Evolutionary conservation across 2,329 filamentous ascomycete species (phyloP).

Genomic region (Ramularia collo-cygni): DNA sequence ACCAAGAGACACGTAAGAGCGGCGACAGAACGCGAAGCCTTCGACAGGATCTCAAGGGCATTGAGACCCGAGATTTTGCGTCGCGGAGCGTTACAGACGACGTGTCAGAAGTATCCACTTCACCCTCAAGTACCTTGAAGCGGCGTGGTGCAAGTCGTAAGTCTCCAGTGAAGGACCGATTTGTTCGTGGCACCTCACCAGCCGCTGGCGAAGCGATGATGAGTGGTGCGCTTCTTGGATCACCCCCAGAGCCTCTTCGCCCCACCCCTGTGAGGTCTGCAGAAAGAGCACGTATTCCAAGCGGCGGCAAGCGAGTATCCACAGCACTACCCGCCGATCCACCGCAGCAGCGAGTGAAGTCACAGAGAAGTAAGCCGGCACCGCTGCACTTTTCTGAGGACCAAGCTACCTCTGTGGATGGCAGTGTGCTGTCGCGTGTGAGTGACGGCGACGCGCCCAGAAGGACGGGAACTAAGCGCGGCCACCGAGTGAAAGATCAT

Average conservation of each 20-base stretch:
- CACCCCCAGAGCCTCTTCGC: constrained; percentile 7
- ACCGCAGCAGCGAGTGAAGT: constrained; percentile 26
- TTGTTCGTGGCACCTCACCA: constrained; percentile 11
- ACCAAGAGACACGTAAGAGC: constrained; percentile 12
- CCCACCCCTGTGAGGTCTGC: constrained; percentile 5
- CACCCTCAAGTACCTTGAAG: constrained; percentile 28
- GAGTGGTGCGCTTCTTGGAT: constrained; percentile 12
- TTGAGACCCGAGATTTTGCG: constrained; percentile 8
- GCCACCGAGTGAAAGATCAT: constrained; percentile 64
- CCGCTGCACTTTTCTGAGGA: constrained; percentile 27
- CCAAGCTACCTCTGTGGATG: constrained; percentile 16
- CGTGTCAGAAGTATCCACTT: constrained; percentile 6
- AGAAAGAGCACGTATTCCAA: constrained; percentile 30
- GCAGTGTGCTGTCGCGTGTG: constrained; percentile 20
- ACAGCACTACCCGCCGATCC: constrained; percentile 54
- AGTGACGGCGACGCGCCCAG: constrained; percentile 26
- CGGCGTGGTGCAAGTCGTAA: constrained; percentile 30
- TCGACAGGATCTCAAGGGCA: constrained; percentile 13
- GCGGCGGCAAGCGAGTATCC: constrained; percentile 49
- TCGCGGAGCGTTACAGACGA: constrained; percentile 1
- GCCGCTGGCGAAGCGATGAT: constrained; percentile 12
- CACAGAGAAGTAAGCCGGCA: background rate
- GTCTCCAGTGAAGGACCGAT: constrained; percentile 35
- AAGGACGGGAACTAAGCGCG: constrained; percentile 32
- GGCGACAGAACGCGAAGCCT: constrained; percentile 17